Percentiles rank a stretch among this genome's conserved stretches.
Conservation (phyloP, 345 rosid species). For the Rhizophora apiculata region DNA sequence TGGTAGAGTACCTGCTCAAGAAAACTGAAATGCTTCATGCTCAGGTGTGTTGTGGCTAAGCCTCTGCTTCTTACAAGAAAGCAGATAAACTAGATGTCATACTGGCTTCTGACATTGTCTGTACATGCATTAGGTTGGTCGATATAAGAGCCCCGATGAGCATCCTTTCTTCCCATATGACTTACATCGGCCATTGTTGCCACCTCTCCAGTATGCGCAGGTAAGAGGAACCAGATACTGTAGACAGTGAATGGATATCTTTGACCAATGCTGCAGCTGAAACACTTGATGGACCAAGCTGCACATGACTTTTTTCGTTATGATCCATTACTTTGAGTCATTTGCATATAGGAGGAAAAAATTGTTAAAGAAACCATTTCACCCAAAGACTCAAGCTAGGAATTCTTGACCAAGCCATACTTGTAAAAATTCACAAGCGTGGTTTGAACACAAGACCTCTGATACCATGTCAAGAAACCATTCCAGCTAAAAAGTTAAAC, state of each 20-base stretch:
- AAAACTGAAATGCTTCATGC: constrained; percentile 84
- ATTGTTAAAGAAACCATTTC: no score
- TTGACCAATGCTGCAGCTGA: background rate
- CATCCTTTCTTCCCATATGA: constrained; percentile 65
- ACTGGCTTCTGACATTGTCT: background rate
- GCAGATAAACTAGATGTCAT: background rate
- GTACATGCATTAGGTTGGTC: constrained; percentile 46
- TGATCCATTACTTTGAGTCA: background rate
- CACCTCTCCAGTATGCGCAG: constrained; percentile 64
- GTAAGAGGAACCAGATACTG: constrained; percentile 17
- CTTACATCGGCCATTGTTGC: constrained; percentile 57
- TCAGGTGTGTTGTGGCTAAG: constrained; percentile 37
- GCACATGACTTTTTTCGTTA: background rate
- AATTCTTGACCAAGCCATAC: no score
- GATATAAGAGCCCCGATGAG: constrained; percentile 77
- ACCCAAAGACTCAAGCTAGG: no score
- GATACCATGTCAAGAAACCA: no score
- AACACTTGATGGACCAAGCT: background rate
- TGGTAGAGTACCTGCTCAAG: constrained; percentile 67
- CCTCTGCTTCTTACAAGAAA: background rate
- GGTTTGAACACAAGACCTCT: no score
- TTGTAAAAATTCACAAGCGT: no score
- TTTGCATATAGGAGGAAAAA: background rate
- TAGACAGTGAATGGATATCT: background rate
- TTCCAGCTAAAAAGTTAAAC: no score